Conservation (phyloP, 495 filamentous ascomycete species). For the Penicillium bovifimosum region DNA sequence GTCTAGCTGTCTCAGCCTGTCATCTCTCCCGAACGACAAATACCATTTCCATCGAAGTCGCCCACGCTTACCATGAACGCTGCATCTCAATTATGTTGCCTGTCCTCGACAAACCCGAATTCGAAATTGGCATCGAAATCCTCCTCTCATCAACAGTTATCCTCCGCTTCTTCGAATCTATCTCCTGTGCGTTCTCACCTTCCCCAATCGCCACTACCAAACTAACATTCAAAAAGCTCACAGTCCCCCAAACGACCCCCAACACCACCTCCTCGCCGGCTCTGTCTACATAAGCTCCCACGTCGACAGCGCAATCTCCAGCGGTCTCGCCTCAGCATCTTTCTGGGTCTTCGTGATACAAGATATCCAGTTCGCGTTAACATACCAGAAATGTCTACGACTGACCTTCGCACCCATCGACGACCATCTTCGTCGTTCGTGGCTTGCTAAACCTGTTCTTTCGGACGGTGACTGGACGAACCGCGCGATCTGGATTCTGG, state of each 20-base stretch:
- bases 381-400: constrained; percentile 35
- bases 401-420: constrained; percentile 34
- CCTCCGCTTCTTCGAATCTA: constrained; percentile 40
- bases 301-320: constrained; percentile 35
- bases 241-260: constrained; percentile 33
- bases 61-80: constrained; percentile 40
- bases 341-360: constrained; percentile 44
- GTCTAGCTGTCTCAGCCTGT: constrained; percentile 37
- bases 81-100: constrained; percentile 40
- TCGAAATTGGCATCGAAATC: constrained; percentile 35
- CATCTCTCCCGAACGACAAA: constrained; percentile 36
- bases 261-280: constrained; percentile 38
- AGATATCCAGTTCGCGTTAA: constrained; percentile 39
- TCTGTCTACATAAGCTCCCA: constrained; percentile 43
- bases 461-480: constrained; percentile 40
- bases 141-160: constrained; percentile 39
- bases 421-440: constrained; percentile 30
- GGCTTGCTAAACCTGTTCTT: constrained; percentile 23
- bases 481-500: constrained; percentile 36
- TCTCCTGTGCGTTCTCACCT: constrained; percentile 28
- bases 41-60: constrained; percentile 27
- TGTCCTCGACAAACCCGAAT: constrained; percentile 32
- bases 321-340: constrained; percentile 35
- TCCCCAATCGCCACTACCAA: background rate
- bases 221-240: constrained; percentile 20